Base-by-base conservation (phyloP, 345 rosid genomes). In the Euphorbia lathyris region DNA sequence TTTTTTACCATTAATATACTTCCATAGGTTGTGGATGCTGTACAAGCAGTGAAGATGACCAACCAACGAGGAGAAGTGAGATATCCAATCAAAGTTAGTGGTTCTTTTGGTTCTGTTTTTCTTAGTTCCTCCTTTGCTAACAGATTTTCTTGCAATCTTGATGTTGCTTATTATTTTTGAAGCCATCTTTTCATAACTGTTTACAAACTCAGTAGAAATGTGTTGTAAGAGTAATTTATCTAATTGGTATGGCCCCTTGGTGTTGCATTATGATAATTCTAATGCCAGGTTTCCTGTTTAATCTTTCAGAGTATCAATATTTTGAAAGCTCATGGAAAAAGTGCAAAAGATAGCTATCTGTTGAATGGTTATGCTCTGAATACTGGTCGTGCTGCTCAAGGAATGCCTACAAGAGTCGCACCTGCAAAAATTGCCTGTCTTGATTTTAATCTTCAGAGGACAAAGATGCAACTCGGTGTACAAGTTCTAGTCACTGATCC, bases 341-440 rank as follows among this genome's bases (percentile, higher is more conserved):
- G 98, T 80, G 98, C 96, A 30, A 92, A 81, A 78, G 97, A 90
- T 13, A 95, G 98, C 83, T 90, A 85, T 75, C 77, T 95, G 66
- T 77, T 95, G 81, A 88, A 90, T 76, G 99, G 99, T 12, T 90
- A 92, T 77, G 99, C 99, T 25, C 83, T 95, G 69, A 87, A 90
- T 69, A 86, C 98, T 66, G 97, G 96, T 3, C 96, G 94, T 72
- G 96, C 98, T 77, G 97, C 99, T 42, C 99, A 90, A 81, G 99
- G 99, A 74, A 92, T 95, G 97, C 98, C 96, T 63, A 68, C 85
- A 60, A 86, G 87, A 80, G 99, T 92, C 69, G 80, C 93, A 58
- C 90, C 98, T 47, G 94, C 99, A 47, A 92, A 77, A 82, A 86
- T 95, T 75, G 98, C 99, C 13, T 89, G 96, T 78, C 98, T 92